Evolutionary conservation across 495 filamentous ascomycete genomes (phyloP).

Genomic region (Hyaloscypha finlandica): DNA sequence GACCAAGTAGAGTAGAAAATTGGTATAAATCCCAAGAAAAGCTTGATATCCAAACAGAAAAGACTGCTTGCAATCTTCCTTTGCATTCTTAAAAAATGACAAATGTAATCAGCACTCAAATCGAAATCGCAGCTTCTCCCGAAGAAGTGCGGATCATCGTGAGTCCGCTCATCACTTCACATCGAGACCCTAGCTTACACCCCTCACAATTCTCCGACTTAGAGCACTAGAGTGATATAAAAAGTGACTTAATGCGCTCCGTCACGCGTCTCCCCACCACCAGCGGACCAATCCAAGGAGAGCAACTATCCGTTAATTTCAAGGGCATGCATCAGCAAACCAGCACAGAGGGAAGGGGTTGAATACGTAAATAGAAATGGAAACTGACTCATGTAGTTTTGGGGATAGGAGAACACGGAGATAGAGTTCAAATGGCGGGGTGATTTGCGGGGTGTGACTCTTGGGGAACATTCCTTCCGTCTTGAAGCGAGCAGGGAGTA

Average conservation of each 20-base stretch:
- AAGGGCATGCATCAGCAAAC: background rate
- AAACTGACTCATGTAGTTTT: background rate
- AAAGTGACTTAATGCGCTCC: constrained; percentile 2
- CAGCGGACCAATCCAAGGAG: background rate
- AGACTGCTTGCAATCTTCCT: background rate
- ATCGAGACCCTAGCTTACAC: background rate
- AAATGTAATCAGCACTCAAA: constrained; percentile 1
- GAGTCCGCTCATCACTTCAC: background rate
- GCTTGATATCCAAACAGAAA: background rate
- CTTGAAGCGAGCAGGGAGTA: constrained; percentile 15
- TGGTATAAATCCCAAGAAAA: background rate
- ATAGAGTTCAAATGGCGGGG: constrained; percentile 15
- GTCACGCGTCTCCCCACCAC: background rate
- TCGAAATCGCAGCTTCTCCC: constrained; percentile 17
- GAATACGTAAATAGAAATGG: background rate
- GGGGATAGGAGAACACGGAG: constrained; percentile 14
- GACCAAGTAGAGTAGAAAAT: background rate
- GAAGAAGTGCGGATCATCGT: constrained; percentile 13
- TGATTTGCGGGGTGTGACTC: constrained; percentile 3
- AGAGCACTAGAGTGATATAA: background rate
- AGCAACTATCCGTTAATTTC: constrained; percentile 6
- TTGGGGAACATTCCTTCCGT: constrained; percentile 10
- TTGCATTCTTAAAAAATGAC: background rate
- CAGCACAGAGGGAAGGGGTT: background rate
- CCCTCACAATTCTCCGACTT: constrained; percentile 2